Base-by-base conservation (phyloP, 176 grass and related monocot genomes). In the Aegilops speltoides region DNA sequence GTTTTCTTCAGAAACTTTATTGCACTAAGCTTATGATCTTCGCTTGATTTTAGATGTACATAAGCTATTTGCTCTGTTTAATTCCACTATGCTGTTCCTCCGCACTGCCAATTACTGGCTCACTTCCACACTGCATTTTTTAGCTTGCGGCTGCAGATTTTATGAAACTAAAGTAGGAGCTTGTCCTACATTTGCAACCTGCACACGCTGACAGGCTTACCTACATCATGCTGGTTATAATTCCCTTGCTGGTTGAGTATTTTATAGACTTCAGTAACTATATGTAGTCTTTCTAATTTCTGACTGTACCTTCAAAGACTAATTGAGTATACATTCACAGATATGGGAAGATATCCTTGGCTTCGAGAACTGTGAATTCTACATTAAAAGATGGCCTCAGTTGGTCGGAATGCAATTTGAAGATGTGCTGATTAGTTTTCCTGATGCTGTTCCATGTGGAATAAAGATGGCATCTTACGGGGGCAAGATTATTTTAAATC, bases 301-400 rank as follows among this genome's bases (percentile, higher is more conserved):
- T 87, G 17, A 80, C 22, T 69, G 11, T 43, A 68, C 22, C 68
- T 75, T 14, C 64, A 84, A 69, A 40, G 26, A 89, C 29, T 50
- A 89, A 81, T 85, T 65, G 66, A 76, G 23, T 60, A 75, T 59
- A 15, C 50, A 76, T 76, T 63, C 65, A 60, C 85, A 95, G 93
- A 95, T 95, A 84, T 95, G 93, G 93, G 93, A 92, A 78, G 90
- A 95, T 84, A 95, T 95, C 46, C 93, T 95, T 88, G 93, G 93
- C 34, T 95, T 95, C 11, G 93, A 95, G 77, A 95, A 95, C 76
- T 95, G 93, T 74, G 93, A 95, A 69, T 95, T 95, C 84, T 95
- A 95, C 83, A 95, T 95, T 82, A 95, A 92, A 86, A 90, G 88
- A 84, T 95, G 90, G 93, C 75, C 93, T 11, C 86, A 92, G 74